Evolutionary conservation across 2,329 filamentous ascomycete species (phyloP), one percentile per base, ranked within the genome.

Genomic region (Fusarium piperis): DNA sequence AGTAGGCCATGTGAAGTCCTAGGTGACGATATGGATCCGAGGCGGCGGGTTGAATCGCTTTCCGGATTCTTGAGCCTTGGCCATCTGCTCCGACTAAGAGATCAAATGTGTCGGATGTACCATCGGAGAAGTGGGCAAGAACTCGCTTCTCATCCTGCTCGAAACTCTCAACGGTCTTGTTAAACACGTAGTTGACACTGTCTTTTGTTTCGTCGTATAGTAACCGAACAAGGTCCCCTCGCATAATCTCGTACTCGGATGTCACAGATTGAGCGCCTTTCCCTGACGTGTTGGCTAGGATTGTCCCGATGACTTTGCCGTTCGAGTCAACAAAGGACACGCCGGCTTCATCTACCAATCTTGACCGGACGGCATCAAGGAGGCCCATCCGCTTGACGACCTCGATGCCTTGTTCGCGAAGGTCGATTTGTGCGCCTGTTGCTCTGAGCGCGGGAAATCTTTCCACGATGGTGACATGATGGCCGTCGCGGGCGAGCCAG

Each of bases 211-310:
- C 36, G 10, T 71, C 48, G 30, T 85, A 81, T 0, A 89, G 63
- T 2, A 89, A 71, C 1, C 72, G 74, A 13, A 82, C 84, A 32
- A 90, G 68, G 59, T 88, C 85, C 0, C 85, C 87, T 10, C 88
- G 79, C 82, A 89, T 84, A 53, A 90, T 88, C 76, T 89, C 88
- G 38, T 83, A 85, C 23, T 89, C 87, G 0, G 79, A 81, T 0
- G 85, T 85, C 26, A 87, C 79, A 20, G 75, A 78, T 51, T 83
- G 33, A 65, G 76, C 32, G 74, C 53, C 65, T 61, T 62, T 7
- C 78, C 69, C 69, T 1, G 69, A 70, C 5, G 15, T 71, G 8
- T 71, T 71, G 33, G 69, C 69, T 8, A 70, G 30, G 1, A 72
- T 11, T 16, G 68, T 72, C 3, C 46, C 69, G 0, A 53, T 26